These are phyloP conservation scores for Boletus reticulatus DNA, from an alignment of 768 basidiomycete species.

Conservation along the genomic window DNA sequence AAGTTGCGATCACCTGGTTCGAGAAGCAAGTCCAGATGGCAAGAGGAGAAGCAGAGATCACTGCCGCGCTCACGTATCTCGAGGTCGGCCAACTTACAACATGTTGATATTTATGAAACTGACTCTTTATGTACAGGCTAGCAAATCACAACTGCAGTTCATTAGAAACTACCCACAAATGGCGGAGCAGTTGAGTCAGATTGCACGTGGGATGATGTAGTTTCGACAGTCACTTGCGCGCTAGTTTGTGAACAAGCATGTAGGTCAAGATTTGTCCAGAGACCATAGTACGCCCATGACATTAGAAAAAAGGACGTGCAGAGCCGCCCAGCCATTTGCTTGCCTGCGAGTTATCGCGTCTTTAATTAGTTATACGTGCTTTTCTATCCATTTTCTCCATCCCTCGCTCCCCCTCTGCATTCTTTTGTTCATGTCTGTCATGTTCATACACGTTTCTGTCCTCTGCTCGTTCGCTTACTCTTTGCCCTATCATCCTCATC, in stretches of 20 bases:
- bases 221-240: neutral
- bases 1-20: constrained; percentile 85
- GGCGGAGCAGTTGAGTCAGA: constrained; percentile 62
- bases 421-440: neutral
- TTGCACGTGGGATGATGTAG: constrained; percentile 42
- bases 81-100: constrained; percentile 48
- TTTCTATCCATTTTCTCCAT: neutral
- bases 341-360: constrained; percentile 7
- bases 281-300: constrained; percentile 12
- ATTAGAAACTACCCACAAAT: constrained; percentile 79
- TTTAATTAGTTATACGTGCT: neutral
- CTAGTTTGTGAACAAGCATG: constrained; percentile 9
- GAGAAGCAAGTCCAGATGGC: constrained; percentile 80
- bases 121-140: constrained; percentile 53
- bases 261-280: constrained; percentile 10
- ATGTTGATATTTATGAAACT: neutral
- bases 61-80: constrained; percentile 73
- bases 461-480: neutral
- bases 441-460: neutral
- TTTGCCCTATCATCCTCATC: neutral
- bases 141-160: constrained; percentile 80
- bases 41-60: constrained; percentile 86
- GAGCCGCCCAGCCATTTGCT: no score
- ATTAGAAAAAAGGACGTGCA: no score
- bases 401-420: no score